phyloP scores from a whole-genome alignment of 2,329 filamentous ascomycete genomes.

The Colletotrichum navitas region DNA sequence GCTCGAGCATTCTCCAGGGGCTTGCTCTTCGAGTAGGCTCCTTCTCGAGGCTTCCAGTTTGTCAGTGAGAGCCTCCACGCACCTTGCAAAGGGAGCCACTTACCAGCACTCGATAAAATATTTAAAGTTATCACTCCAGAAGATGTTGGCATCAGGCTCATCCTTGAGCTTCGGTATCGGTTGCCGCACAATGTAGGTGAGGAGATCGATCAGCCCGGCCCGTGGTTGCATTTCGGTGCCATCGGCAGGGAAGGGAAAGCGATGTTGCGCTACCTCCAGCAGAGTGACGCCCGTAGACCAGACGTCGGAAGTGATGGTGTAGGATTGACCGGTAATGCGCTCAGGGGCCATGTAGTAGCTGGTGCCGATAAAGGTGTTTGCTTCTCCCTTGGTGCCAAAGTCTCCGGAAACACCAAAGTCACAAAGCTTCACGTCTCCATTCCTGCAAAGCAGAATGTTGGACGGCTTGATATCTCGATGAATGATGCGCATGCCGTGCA shows the following conservation, averaged over 20 bases:
- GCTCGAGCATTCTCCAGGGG: conserved; percentile 98
- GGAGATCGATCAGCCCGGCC: conserved; percentile 91
- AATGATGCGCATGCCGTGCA: conserved; percentile 96
- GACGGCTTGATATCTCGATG: conserved; percentile 99
- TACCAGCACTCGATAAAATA: conserved; percentile 99
- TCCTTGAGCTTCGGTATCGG: conserved; percentile 96
- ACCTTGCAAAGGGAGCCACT: conserved; percentile 54
- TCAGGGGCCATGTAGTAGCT: conserved; percentile 99
- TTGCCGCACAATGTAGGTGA: conserved; percentile 98
- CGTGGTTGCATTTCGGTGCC: conserved; percentile 95
- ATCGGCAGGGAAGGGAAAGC: conserved; percentile 97
- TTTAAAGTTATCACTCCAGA: conserved; percentile 98
- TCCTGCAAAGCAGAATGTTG: conserved; percentile 93
- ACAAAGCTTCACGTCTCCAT: conserved; percentile 95
- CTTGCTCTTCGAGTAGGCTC: conserved; percentile 87
- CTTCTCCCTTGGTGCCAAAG: conserved; percentile 98
- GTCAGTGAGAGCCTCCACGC: conserved; percentile 16
- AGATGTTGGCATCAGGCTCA: conserved; percentile 88
- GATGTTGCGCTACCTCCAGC: conserved; percentile 98
- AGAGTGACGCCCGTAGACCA: conserved; percentile 98
- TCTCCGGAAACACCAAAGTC: conserved; percentile 98
- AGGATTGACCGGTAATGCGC: conserved; percentile 95
- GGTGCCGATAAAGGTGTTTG: conserved; percentile 98
- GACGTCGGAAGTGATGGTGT: conserved; percentile 98
- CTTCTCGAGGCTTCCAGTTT: conserved; percentile 83